Percentiles rank a stretch among this genome's conserved stretches.
phyloP scores from a whole-genome alignment of 352 stramenopile genomes.

The Pythium phragmitis region DNA sequence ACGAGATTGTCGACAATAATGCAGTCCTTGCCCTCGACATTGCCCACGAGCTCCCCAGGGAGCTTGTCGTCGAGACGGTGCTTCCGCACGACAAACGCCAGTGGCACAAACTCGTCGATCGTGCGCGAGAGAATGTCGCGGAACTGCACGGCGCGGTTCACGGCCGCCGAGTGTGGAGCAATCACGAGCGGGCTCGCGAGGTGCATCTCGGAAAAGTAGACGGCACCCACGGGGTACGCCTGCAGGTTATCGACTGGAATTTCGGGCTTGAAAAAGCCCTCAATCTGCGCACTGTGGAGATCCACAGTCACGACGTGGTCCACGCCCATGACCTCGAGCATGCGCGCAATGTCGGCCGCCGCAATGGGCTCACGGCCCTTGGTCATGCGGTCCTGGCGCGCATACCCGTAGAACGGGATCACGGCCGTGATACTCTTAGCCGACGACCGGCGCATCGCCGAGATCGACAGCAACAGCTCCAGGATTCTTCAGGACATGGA shows the following conservation, averaged over 20 bases:
- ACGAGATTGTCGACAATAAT: slow-evolving; percentile 88
- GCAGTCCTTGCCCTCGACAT: slow-evolving; percentile 80
- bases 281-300: slow-evolving; percentile 86
- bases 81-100: slow-evolving; percentile 85
- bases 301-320: slow-evolving; percentile 88
- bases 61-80: slow-evolving; percentile 71
- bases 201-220: slow-evolving; percentile 85
- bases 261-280: slow-evolving; percentile 87
- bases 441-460: slow-evolving; percentile 78
- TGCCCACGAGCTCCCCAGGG: slow-evolving; percentile 73
- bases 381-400: slow-evolving; percentile 83
- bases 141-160: slow-evolving; percentile 77
- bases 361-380: slow-evolving; percentile 81
- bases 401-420: slow-evolving; percentile 88
- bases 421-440: slow-evolving; percentile 87
- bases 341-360: slow-evolving; percentile 79
- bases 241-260: slow-evolving; percentile 87
- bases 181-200: slow-evolving; percentile 73
- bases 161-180: slow-evolving; percentile 77
- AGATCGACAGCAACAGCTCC: slow-evolving; percentile 83
- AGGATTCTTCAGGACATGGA: slow-evolving; percentile 50
- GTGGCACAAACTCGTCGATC: slow-evolving; percentile 71
- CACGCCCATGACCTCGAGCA: slow-evolving; percentile 90
- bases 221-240: slow-evolving; percentile 79
- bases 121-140: slow-evolving; percentile 78